phyloP scores from a whole-genome alignment of 441 rosid genomes.

The Eruca vesicaria region DNA sequence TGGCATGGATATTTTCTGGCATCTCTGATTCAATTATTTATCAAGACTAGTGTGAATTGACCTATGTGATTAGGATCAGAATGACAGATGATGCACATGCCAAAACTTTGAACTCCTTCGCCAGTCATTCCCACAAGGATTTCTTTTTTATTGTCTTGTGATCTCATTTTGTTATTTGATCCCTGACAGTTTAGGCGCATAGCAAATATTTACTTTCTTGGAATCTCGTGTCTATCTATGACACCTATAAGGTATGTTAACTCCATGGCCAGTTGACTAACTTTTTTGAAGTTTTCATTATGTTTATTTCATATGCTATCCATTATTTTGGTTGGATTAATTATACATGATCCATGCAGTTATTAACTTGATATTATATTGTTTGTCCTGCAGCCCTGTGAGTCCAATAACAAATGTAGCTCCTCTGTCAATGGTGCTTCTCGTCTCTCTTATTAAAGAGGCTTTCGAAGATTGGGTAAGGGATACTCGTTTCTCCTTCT shows the following conservation, averaged over 20 bases:
- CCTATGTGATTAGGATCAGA: background rate
- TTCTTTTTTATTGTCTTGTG: background rate
- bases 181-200: slow-evolving; percentile 98
- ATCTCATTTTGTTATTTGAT: slow-evolving; percentile 24
- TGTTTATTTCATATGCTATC: background rate
- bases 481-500: background rate
- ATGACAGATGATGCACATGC: background rate
- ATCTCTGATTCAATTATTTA: background rate
- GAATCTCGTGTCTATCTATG: slow-evolving; percentile 90
- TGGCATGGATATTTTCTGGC: background rate
- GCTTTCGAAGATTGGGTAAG: slow-evolving; percentile 99
- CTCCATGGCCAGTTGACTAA: background rate
- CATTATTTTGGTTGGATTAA: background rate
- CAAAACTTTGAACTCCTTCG: background rate
- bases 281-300: background rate
- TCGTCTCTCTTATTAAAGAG: slow-evolving; percentile 97
- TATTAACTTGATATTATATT: slow-evolving; percentile 9
- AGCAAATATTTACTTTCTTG: slow-evolving; percentile 91
- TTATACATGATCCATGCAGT: background rate
- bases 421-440: slow-evolving; percentile 92
- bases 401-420: slow-evolving; percentile 94
- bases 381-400: slow-evolving; percentile 83
- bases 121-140: background rate
- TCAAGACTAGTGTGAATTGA: background rate
- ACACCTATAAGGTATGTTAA: slow-evolving; percentile 85